Conservation (phyloP, 2,329 filamentous ascomycete species). For the Raffaelea ambrosiae region DNA sequence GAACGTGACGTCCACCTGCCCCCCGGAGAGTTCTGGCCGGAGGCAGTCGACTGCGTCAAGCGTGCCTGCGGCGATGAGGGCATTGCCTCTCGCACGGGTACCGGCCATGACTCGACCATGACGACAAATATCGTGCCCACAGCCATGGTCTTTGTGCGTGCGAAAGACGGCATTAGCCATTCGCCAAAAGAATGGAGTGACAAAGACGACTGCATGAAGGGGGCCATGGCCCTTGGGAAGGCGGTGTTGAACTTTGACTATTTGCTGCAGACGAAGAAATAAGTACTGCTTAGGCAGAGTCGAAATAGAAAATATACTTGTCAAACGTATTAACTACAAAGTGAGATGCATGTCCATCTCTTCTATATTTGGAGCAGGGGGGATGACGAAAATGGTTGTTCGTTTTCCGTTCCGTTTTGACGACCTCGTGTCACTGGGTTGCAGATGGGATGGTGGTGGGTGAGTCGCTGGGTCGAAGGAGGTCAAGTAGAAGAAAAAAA, state of each 20-base stretch:
- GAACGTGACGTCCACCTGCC: neutral
- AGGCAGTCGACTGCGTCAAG: conserved; percentile 1
- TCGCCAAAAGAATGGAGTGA: conserved; percentile 2
- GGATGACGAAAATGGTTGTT: no score
- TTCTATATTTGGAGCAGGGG: no score
- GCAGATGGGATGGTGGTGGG: no score
- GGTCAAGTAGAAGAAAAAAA: no score
- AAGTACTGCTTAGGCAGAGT: no score
- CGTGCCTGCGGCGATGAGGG: conserved; percentile 3
- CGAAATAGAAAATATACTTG: no score
- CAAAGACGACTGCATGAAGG: conserved; percentile 2
- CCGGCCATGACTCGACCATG: conserved; percentile 3
- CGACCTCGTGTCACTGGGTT: no score
- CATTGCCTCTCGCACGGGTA: neutral
- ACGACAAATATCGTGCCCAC: conserved; percentile 1
- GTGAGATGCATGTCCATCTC: no score
- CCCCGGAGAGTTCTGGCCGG: conserved; percentile 2
- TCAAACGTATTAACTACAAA: no score
- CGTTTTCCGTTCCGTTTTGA: no score
- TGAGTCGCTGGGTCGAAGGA: no score
- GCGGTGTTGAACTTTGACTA: conserved; percentile 3
- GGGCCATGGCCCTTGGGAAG: neutral
- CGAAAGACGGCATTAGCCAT: conserved; percentile 3
- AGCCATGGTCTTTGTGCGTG: conserved; percentile 3
- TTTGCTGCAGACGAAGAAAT: conserved; percentile 1